Base-by-base conservation (phyloP, 805 yeast species). In the Alloascoidea africana region DNA sequence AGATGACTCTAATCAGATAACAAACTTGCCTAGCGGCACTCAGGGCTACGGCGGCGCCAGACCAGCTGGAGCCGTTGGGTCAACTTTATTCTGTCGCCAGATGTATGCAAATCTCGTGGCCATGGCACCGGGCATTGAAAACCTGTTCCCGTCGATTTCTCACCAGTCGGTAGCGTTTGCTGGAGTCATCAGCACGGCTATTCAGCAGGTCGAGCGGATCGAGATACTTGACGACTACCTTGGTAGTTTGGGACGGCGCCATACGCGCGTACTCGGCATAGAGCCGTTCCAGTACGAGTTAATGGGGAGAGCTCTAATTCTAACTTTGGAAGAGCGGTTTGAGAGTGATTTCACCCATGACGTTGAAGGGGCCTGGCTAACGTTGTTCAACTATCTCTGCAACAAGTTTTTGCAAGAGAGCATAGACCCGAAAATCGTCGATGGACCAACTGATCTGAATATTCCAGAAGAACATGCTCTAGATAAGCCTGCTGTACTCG, bases 131-230 rank as follows among this genome's bases (percentile, higher is more conserved):
- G 59, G 59, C 11, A 60, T 84, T 42, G 84, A 76, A 45, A 63
- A 60, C 32, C 51, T 74, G 50, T 81, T 80, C 53, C 93, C 94
- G 0, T 72, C 82, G 4, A 72, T 82, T 44, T 68, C 69, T 43
- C 86, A 80, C 51, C 94, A 84, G 56, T 84, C 91, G 1, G 70
- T 73, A 13, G 70, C 87, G 4, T 77, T 83, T 60, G 85, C 89
- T 0, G 86, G 87, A 3, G 83, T 83, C 14, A 54, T 84, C 46
- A 69, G 80, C 18, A 65, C 73, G 33, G 80, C 87, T 2, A 71
- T 83, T 41, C 56, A 67, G 18, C 74, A 73, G 44, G 59, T 83
- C 37, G 86, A 79, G 38, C 65, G 74, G 44, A 59, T 83, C 37
- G 50, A 65, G 2, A 54, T 57, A 4, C 56, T 82, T 45, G 76